Evolutionary conservation across 495 filamentous ascomycete species (phyloP).

Genomic region (Cenococcum geophilum): DNA sequence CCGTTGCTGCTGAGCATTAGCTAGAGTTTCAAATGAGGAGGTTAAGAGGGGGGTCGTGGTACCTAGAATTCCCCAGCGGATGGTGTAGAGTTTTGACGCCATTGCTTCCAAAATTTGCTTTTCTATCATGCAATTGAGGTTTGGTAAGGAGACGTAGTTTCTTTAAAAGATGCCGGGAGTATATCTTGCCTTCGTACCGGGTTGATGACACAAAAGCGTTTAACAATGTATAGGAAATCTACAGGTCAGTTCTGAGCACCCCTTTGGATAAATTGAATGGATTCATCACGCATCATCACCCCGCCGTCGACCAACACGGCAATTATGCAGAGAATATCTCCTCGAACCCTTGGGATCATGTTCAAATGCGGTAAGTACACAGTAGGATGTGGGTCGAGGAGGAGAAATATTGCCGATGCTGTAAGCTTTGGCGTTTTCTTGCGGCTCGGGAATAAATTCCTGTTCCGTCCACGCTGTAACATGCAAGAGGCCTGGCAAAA

Average conservation of each 20-base stretch:
- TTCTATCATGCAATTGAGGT: not conserved
- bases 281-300: not conserved
- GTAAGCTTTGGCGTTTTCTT: not conserved
- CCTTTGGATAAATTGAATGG: constrained; percentile 2
- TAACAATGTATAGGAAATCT: not conserved
- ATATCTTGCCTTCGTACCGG: too few relatives aligned
- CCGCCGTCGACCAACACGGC: constrained; percentile 1
- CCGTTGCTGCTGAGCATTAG: constrained; percentile 22
- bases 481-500: not conserved
- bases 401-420: not conserved
- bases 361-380: not conserved
- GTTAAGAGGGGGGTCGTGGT: constrained; percentile 18
- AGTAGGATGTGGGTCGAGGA: not conserved
- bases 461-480: not conserved
- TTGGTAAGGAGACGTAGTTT: not conserved
- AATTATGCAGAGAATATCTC: not conserved
- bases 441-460: not conserved
- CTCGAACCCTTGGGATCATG: not conserved
- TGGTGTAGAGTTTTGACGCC: constrained; percentile 47
- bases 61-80: constrained; percentile 76
- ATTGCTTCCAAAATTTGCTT: constrained; percentile 13
- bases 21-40: constrained; percentile 4
- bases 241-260: not conserved
- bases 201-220: too few relatives aligned
- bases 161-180: not conserved